Base-by-base conservation (phyloP, 768 basidiomycete genomes). In the Collybiopsis luxurians region DNA sequence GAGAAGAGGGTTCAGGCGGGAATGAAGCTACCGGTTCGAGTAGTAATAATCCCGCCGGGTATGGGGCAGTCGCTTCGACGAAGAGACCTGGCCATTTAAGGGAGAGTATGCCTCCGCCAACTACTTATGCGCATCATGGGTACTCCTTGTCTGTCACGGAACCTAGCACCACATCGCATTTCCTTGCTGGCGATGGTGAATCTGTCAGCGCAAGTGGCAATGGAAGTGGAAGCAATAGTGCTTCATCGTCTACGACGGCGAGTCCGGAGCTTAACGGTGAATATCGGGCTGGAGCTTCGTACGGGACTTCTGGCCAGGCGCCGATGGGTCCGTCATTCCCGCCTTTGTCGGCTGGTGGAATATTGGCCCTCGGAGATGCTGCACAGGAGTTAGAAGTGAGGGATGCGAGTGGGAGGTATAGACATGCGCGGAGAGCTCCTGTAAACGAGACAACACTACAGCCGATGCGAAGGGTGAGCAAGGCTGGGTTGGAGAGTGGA, bases 311-410 rank as follows among this genome's bases (percentile, higher is more conserved):
- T 26, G 3, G 34, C 3, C 50, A 51, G 19, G 50, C 31, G 6
- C 19, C 40, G 5, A 6, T 17, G 17, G 46, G 46, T 11, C 53
- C 53, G 11, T 54, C 53, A 17, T 54, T 54, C 53, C 53, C 53
- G n/a, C 53, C 53, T 27, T 40, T 54, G 19, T 54, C 53, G 12
- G 63, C 62, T 23, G 61, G 63, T 19, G 63, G 63, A 5, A 42
- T 73, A 30, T 27, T 75, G 27, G 71, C 78, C n/a, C 73, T 86
- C 27, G 89, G 87, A 34, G 84, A 87, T 67, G 79, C 80, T 7
- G 86, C 82, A 28, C 87, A 92, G 74, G 91, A 96, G 73, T 79
- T 89, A 80, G 95, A 97, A 75, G 85, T 97, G 55, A 89, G 88
- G 68, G 94, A 96, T 67, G 80, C 82, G 13, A 80, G 78, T 60